Evolutionary conservation across 306 rosid species (phyloP).

Genomic region (Mimosa bimucronata): DNA sequence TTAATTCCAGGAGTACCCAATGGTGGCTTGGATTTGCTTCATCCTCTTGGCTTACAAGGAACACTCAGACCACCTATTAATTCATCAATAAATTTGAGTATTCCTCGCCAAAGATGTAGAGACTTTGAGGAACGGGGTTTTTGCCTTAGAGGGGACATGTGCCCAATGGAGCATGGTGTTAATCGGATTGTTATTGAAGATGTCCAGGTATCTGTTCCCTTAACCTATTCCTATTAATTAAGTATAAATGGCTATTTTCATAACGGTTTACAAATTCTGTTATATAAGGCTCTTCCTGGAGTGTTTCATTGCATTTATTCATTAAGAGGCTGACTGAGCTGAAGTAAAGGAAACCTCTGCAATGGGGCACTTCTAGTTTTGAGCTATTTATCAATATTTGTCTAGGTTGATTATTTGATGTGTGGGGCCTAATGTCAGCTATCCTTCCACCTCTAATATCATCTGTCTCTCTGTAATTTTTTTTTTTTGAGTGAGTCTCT

Average conservation of each 20-base stretch:
- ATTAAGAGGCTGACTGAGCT: slow-evolving; percentile 15
- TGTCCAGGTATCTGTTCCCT: slow-evolving; percentile 75
- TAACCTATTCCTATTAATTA: slow-evolving; percentile 26
- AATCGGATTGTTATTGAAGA: slow-evolving; percentile 98
- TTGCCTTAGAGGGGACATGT: slow-evolving; percentile 99
- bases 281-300: not conserved
- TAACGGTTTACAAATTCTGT: slow-evolving; percentile 10
- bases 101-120: slow-evolving; percentile 92
- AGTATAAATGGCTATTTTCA: slow-evolving; percentile 11
- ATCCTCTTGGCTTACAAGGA: slow-evolving; percentile 86
- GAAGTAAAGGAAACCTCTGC: not conserved
- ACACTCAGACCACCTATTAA: slow-evolving; percentile 82
- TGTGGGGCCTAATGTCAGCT: not conserved
- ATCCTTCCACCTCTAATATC: not conserved
- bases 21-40: slow-evolving; percentile 83
- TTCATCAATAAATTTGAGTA: slow-evolving; percentile 74
- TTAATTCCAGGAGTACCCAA: slow-evolving; percentile 81
- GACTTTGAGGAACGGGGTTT: slow-evolving; percentile 99
- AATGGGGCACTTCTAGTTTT: not conserved
- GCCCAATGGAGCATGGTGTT: slow-evolving; percentile 99
- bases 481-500: not conserved
- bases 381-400: not conserved
- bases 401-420: not conserved
- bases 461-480: not conserved
- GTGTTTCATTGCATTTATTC: slow-evolving; percentile 27